A percentile compares a stretch with the other conserved stretches of the same genome.
Evolutionary conservation across 805 yeast species (phyloP).

Genomic region (Lipomyces yamadae): DNA sequence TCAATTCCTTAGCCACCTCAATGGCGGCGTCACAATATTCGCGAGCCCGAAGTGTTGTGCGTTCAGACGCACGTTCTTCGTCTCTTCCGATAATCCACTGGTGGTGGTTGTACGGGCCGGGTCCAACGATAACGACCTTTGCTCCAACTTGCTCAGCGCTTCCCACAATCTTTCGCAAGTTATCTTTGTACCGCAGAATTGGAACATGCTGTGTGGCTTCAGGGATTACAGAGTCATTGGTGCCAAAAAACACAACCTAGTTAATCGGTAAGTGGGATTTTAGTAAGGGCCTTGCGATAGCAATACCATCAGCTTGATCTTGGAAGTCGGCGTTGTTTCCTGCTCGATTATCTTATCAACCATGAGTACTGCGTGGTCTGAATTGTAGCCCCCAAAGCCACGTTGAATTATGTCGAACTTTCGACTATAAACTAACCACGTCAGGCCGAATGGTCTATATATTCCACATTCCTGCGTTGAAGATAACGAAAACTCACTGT

Average conservation of each 20-base stretch:
- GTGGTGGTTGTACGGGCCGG: slow-evolving; percentile 35
- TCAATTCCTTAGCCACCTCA: slow-evolving; percentile 52
- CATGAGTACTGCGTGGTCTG: slow-evolving; percentile 61
- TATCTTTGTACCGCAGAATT: slow-evolving; percentile 54
- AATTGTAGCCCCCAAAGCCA: slow-evolving; percentile 78
- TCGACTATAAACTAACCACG: slow-evolving; percentile 52
- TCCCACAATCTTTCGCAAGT: slow-evolving; percentile 58
- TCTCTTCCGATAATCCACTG: slow-evolving; percentile 24
- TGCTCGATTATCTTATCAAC: slow-evolving; percentile 56
- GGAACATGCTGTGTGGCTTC: slow-evolving; percentile 57
- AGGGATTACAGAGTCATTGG: slow-evolving; percentile 68
- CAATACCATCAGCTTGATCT: slow-evolving; percentile 44
- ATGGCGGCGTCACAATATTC: slow-evolving; percentile 58
- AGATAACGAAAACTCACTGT: slow-evolving; percentile 32
- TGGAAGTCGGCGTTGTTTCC: slow-evolving; percentile 51
- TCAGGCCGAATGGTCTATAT: not conserved
- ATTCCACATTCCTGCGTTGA: not conserved
- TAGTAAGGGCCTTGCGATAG: no score
- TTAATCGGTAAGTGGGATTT: slow-evolving; percentile 20
- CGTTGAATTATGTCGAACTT: slow-evolving; percentile 70
- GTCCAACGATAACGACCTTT: slow-evolving; percentile 29
- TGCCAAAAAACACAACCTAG: slow-evolving; percentile 72
- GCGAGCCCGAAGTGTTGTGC: slow-evolving; percentile 54
- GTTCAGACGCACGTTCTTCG: slow-evolving; percentile 30
- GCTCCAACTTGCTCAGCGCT: slow-evolving; percentile 26